Percentiles rank a stretch among this genome's conserved stretches.
Conservation (phyloP, 768 basidiomycete genomes). For the Asterophora lycoperdoides region DNA sequence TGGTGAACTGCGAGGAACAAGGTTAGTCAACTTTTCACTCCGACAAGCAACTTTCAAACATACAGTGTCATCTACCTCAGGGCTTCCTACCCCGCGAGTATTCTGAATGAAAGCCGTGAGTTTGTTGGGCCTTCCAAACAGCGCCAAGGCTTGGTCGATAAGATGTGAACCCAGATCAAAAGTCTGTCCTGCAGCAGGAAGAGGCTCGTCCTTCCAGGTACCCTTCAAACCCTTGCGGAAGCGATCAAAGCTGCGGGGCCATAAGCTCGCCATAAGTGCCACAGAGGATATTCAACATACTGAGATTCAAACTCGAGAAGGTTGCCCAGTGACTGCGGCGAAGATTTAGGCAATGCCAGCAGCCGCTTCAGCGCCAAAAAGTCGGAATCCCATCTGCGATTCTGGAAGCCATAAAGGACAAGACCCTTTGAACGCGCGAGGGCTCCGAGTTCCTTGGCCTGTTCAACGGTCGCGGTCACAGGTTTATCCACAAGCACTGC, state of each 20-base stretch:
- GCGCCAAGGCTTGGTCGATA: slow-evolving; percentile 68
- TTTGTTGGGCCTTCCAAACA: slow-evolving; percentile 71
- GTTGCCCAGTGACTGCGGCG: slow-evolving; percentile 53
- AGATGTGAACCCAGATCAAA: slow-evolving; percentile 82
- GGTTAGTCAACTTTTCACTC: neutral
- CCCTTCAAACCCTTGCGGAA: slow-evolving; percentile 62
- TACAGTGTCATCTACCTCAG: slow-evolving; percentile 65
- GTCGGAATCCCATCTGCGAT: slow-evolving; percentile 77
- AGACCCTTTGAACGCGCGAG: slow-evolving; percentile 57
- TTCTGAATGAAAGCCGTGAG: slow-evolving; percentile 72
- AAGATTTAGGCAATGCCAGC: slow-evolving; percentile 47
- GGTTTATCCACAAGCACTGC: slow-evolving; percentile 81
- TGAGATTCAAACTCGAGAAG: slow-evolving; percentile 73
- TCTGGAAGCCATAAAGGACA: slow-evolving; percentile 69
- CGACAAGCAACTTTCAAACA: slow-evolving; percentile 17
- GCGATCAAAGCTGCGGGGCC: slow-evolving; percentile 58
- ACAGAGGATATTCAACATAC: slow-evolving; percentile 33
- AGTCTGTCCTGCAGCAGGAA: slow-evolving; percentile 58
- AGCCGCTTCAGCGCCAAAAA: slow-evolving; percentile 63
- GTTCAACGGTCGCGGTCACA: slow-evolving; percentile 52
- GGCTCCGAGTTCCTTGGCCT: slow-evolving; percentile 57
- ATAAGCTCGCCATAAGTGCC: neutral
- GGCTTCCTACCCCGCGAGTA: slow-evolving; percentile 57
- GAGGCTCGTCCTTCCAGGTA: slow-evolving; percentile 74
- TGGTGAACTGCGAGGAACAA: slow-evolving; percentile 40